Base-by-base conservation (phyloP, 75 land plant genomes). In the Sequoia sempervirens region DNA sequence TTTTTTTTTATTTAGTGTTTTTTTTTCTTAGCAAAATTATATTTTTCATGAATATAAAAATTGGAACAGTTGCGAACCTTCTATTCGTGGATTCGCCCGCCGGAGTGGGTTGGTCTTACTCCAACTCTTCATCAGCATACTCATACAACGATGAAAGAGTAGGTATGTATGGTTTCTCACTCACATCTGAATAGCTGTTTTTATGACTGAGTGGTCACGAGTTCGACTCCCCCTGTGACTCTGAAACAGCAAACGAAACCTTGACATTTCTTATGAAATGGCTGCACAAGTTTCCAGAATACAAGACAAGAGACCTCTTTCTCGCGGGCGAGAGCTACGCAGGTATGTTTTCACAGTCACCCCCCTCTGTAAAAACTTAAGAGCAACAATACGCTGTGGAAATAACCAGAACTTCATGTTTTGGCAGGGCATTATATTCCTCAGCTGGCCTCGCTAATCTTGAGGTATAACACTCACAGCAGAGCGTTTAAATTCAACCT, bases 261-360 rank as follows among this genome's bases (percentile, higher is more conserved):
- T 83, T 89, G 15, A 52, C 52, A 7, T 90, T 90, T 81, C 69
- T 90, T 38, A 52, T 90, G 72, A 75, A 68, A 34, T 90, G 91
- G 91, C 86, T 88, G 76, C 53, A 88, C 72, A 64, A 66, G 47
- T 90, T 85, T 72, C 91, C 91, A 69, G 87, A 90, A 76, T 90
- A 88, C 78, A 66, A 83, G 36, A 15, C 30, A 18, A 70, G 84
- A 38, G 75, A 85, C 46, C 70, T 90, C 34, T 88, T 85, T 64
- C 78, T 90, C 50, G 11, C 88, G 0, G 91, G 91, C 56, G 91
- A 90, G 75, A 90, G 91, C 90, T 90, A 90, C 66, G 91, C 91
- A 88, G 91, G 91, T 90, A 58, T 56, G 6, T 34, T 20, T 45
- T 10, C 26, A 68, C 0, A 28, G 34, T 9, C 36, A 34, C 36